Evolutionary conservation across 352 stramenopile species (phyloP), one percentile per base, ranked within the genome.

Genomic region (Thraustochytrium striatum): DNA sequence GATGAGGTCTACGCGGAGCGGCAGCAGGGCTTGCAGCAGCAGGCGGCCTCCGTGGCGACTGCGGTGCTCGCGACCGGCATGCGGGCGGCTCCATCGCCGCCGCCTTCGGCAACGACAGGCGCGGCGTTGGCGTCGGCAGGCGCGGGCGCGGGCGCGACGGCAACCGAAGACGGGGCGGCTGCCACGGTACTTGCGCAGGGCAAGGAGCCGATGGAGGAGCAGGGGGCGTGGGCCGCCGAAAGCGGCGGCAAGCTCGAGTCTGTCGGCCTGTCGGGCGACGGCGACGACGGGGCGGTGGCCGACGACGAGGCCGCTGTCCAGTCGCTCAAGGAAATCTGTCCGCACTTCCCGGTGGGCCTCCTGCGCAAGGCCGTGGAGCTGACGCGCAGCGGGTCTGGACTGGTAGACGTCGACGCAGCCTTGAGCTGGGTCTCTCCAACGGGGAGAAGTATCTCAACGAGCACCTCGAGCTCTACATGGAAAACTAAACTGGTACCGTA

Each of bases 391-490:
- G 30, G 8, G 21, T n/a, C 38, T 55, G 8, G 44, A 32, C 8
- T 13, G n/a, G 62, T 72, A n/a, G 25, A 72, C 25, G n/a, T 72
- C 8, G 44, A 72, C 0, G 38, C 3, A 7, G 62, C 62, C n/a
- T 13, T 72, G 5, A 61, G 19, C 30, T 72, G 62, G 62, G 32
- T 72, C 28, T 72, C 35, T n/a, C 38, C 5, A 28, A 72, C 13
- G 62, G 62, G 5, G 62, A 72, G 72, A 55, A 72, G 33, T 72
- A 72, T 36, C 30, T 72, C 8, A 72, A 72, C 44, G 62, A 61
- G 35, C 62, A 72, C 44, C 38, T 72, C 21, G 62, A 72, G 44
- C 62, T 72, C 44, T 72, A 57, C 38, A 70, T 36, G 32, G 53
- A 61, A 21, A 61, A 47, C 5, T 47, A 13, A 47, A 13, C 13